Evolutionary conservation across 2,329 filamentous ascomycete species (phyloP), one percentile per base, ranked within the genome.

Genomic region (Penicillium polonicum): DNA sequence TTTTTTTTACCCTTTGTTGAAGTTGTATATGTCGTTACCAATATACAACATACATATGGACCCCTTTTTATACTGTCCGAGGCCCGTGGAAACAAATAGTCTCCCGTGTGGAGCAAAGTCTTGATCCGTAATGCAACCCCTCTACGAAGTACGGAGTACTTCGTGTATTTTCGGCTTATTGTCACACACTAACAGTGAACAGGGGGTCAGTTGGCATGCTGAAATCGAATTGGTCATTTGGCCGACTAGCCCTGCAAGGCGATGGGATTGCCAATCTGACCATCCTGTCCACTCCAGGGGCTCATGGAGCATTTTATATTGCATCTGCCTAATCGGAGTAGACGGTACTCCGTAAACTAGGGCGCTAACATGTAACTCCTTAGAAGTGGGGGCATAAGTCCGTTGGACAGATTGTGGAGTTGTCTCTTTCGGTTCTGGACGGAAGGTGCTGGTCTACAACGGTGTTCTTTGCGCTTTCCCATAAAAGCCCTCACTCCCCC

Each of bases 301-400:
- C 15, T 52, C 51, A 29, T 36, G 35, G 45, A 46, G 49, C 25
- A 44, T 17, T 57, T 23, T 29, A 54, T 55, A 62, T 61, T 43
- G 53, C 49, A 57, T 59, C 57, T 61, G 60, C 59, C 59, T 63
- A 61, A 51, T 52, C 42, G 17, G 41, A 52, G 15, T n/a, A 33
- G 25, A 48, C 33, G 25, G 25, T 38, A 38, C 35, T 38, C 17
- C 35, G 35, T 13, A 13, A 33, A 21, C n/a, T 19, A 49, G 35
- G 44, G 52, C 57, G 45, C 61, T 59, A 58, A 64, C 48, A 44
- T 43, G 60, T 53, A 58, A 52, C 33, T 54, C 33, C 57, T 57
- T 53, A 60, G 23, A 36, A 48, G 42, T 60, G 46, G 46, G 29
- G 50, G 23, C 35, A 58, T 55, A 21, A 39, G 41, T 38, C 35